A percentile compares a stretch with the other conserved stretches of the same genome.
Conservation (phyloP, 163 green algal species). For the Scenedesmus sp. region DNA sequence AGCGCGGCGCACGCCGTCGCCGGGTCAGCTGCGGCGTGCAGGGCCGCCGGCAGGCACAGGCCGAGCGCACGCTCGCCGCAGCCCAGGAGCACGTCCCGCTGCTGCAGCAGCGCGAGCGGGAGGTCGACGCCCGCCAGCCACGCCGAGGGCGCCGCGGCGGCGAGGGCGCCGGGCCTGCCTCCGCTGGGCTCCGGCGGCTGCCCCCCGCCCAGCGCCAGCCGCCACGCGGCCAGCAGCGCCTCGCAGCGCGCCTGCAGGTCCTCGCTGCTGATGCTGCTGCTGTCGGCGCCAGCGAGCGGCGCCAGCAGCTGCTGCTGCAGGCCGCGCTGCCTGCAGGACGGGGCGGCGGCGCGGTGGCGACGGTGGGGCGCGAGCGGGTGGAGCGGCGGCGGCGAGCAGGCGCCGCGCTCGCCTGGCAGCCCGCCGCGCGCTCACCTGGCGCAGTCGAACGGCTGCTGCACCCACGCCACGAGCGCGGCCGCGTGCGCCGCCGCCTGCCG, state of each 20-base stretch:
- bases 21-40: background rate
- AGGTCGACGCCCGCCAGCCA: background rate
- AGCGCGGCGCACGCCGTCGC: background rate
- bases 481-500: no score
- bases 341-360: background rate
- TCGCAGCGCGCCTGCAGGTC: background rate
- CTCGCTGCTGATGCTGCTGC: conserved; percentile 2
- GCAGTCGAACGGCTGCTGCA: conserved; percentile 3
- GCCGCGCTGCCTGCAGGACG: background rate
- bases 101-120: background rate
- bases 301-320: conserved; percentile 24
- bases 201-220: background rate
- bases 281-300: background rate
- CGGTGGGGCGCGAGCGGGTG: background rate
- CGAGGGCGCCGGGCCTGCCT: background rate
- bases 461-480: conserved; percentile 10
- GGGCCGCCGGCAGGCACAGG: background rate
- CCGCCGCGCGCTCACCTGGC: background rate
- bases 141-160: background rate
- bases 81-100: conserved; percentile 1
- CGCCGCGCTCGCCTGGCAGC: background rate
- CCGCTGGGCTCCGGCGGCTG: background rate
- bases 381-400: no score
- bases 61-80: background rate
- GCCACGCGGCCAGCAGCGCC: background rate